phyloP scores from a whole-genome alignment of 2,329 filamentous ascomycete genomes.

The Neodidymelliopsis sp. region DNA sequence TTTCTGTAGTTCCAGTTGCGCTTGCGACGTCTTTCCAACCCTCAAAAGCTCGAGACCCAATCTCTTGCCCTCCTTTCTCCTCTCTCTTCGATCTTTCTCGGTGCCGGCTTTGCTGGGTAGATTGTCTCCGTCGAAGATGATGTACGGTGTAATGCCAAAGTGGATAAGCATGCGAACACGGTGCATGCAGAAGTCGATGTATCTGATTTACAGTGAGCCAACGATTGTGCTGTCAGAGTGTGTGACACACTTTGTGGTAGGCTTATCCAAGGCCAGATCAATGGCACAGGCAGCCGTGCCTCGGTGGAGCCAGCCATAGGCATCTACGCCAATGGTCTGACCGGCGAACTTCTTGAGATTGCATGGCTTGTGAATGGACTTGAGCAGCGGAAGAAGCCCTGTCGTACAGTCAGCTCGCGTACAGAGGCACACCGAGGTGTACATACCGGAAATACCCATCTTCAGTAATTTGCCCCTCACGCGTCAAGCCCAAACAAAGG shows the following conservation, averaged over 20 bases:
- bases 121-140: constrained; percentile 96
- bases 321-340: constrained; percentile 92
- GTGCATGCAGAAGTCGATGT: constrained; percentile 88
- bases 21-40: constrained; percentile 81
- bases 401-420: constrained; percentile 26
- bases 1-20: constrained; percentile 88
- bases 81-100: constrained; percentile 77
- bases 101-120: constrained; percentile 92
- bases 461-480: constrained; percentile 38
- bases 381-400: constrained; percentile 90
- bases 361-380: constrained; percentile 91
- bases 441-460: constrained; percentile 52
- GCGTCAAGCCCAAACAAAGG: constrained; percentile 36
- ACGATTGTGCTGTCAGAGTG: background rate
- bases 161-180: constrained; percentile 93
- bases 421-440: constrained; percentile 21
- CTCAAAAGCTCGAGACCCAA: constrained; percentile 80
- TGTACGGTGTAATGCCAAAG: constrained; percentile 91
- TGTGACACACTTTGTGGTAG: constrained; percentile 77
- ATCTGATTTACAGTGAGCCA: constrained; percentile 61
- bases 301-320: constrained; percentile 97
- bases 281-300: constrained; percentile 89
- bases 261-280: constrained; percentile 87
- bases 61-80: constrained; percentile 78
- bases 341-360: constrained; percentile 87